These are phyloP conservation scores for Stephanodiscus minutulus DNA, from an alignment of 108 stramenopile species.

Conservation along the genomic window DNA sequence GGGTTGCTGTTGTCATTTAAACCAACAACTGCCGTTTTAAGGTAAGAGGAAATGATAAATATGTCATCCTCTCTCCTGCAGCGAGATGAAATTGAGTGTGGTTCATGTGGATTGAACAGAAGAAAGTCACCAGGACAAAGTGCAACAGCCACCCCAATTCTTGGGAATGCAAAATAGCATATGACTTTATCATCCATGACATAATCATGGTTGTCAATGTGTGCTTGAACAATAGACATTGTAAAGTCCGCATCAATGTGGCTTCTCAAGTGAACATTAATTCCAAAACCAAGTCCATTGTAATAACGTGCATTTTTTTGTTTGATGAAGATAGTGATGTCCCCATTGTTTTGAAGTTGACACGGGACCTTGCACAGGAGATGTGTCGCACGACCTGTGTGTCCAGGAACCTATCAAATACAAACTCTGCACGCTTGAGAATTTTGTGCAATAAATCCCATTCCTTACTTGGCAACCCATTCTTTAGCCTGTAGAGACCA, in stretches of 20 bases:
- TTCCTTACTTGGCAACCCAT: not conserved
- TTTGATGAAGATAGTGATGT: not conserved
- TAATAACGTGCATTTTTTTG: not conserved
- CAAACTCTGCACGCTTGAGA: not conserved
- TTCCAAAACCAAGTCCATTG: conserved; percentile 21
- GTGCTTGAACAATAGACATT: not conserved
- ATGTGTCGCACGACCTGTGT: not conserved
- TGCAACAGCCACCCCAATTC: conserved; percentile 7
- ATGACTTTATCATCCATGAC: not conserved
- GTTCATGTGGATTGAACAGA: conserved; percentile 2
- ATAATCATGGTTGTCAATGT: not conserved
- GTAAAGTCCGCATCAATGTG: conserved; percentile 10
- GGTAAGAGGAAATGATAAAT: too few species aligned
- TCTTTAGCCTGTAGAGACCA: too few species aligned
- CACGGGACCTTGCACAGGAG: not conserved
- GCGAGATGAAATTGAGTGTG: conserved; percentile 7
- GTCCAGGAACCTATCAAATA: not conserved
- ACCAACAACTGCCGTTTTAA: too few species aligned
- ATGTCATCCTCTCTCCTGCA: not conserved
- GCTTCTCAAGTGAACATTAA: conserved; percentile 4
- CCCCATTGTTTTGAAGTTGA: not conserved
- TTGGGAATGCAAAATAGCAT: conserved; percentile 10
- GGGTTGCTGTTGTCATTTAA: too few species aligned
- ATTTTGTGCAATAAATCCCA: not conserved
- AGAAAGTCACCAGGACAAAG: conserved; percentile 16